phyloP scores from a whole-genome alignment of 805 yeast genomes.

The Lachancea thermotolerans region DNA sequence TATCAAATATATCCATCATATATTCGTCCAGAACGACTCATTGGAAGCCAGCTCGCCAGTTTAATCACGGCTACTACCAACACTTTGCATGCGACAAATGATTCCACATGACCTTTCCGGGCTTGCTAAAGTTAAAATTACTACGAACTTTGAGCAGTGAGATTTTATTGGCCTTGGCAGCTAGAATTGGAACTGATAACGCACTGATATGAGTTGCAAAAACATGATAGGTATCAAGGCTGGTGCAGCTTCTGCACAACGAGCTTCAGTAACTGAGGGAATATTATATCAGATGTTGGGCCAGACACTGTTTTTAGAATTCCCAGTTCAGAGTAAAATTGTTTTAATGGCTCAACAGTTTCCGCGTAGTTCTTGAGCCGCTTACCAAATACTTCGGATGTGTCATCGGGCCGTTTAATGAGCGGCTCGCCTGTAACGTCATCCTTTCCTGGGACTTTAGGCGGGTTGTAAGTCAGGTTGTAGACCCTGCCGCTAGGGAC shows the following conservation, averaged over 20 bases:
- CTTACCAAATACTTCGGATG: slow-evolving; percentile 59
- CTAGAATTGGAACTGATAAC: background rate
- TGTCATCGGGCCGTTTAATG: slow-evolving; percentile 76
- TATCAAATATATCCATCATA: background rate
- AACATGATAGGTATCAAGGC: background rate
- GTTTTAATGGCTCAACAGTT: slow-evolving; percentile 57
- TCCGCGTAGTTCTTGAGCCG: slow-evolving; percentile 57
- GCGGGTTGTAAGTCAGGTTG: slow-evolving; percentile 83
- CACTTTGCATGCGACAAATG: no score
- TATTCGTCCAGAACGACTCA: no score
- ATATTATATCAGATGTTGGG: slow-evolving; percentile 75
- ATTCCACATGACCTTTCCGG: no score
- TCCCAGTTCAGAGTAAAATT: slow-evolving; percentile 46
- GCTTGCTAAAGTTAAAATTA: no score
- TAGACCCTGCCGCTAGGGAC: slow-evolving; percentile 79
- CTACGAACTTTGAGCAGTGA: no score
- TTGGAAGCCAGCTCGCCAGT: no score
- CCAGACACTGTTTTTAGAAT: slow-evolving; percentile 58
- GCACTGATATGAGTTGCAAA: background rate
- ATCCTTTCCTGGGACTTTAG: slow-evolving; percentile 71
- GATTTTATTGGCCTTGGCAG: no score
- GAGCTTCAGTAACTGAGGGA: slow-evolving; percentile 53
- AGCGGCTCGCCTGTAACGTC: slow-evolving; percentile 88
- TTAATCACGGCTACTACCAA: no score
- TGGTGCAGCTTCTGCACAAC: slow-evolving; percentile 21